Conservation (phyloP, 495 filamentous ascomycete genomes). For the Neurospora sublineolata region DNA sequence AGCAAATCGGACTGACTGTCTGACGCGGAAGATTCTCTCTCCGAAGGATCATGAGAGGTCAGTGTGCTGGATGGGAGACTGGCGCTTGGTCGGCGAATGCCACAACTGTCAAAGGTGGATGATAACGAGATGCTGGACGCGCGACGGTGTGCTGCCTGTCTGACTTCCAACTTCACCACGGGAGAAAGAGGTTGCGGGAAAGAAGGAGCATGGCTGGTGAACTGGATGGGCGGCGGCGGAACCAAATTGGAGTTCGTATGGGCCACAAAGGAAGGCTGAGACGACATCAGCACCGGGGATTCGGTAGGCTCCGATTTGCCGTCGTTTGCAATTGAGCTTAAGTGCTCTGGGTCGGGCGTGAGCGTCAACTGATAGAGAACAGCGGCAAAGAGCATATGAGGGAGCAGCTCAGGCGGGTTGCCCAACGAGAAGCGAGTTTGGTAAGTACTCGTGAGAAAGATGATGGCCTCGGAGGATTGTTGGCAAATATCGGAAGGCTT, state of each 20-base stretch:
- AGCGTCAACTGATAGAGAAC: slow-evolving; percentile 13
- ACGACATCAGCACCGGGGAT: slow-evolving; percentile 1
- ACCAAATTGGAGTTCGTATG: neutral
- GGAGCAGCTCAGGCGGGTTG: slow-evolving; percentile 9
- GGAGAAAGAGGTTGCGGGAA: slow-evolving; percentile 5
- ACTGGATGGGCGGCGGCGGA: neutral
- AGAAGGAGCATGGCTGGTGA: neutral
- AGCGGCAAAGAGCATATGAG: slow-evolving; percentile 17
- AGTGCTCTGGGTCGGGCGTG: neutral
- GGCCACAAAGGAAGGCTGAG: neutral
- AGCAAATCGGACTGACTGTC: slow-evolving; percentile 5
- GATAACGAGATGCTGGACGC: slow-evolving; percentile 1
- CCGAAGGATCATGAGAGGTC: neutral
- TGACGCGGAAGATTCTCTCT: neutral
- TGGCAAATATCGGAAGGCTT: slow-evolving; percentile 10
- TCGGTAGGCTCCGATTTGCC: neutral
- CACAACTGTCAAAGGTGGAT: slow-evolving; percentile 2
- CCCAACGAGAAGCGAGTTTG: slow-evolving; percentile 12
- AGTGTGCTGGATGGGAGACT: neutral
- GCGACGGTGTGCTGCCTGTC: neutral
- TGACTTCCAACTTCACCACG: neutral
- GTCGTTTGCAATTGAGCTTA: neutral
- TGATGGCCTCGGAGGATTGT: slow-evolving; percentile 17
- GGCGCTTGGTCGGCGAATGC: neutral
- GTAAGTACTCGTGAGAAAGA: slow-evolving; percentile 16